A percentile compares a stretch with the other conserved stretches of the same genome.
Conservation (phyloP, 805 yeast genomes). For the Cyberlindnera nakhonratchasimensis region DNA sequence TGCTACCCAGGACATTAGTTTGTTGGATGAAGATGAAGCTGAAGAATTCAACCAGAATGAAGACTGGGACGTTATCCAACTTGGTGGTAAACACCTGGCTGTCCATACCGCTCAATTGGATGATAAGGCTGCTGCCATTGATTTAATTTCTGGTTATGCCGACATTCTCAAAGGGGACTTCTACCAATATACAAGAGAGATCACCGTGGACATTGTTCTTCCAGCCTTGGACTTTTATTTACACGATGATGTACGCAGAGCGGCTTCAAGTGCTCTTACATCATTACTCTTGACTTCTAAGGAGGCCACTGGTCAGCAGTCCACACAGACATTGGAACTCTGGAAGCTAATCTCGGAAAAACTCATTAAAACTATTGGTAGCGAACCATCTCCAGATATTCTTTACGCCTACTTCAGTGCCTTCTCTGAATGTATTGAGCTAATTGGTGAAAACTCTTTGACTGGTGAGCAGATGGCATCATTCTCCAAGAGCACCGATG, state of each 20-base stretch:
- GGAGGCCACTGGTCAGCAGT: conserved; percentile 43
- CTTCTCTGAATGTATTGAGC: conserved; percentile 58
- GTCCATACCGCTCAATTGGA: conserved; percentile 93
- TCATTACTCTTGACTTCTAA: conserved; percentile 65
- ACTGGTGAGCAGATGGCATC: conserved; percentile 50
- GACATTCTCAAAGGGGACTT: conserved; percentile 78
- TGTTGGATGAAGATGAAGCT: conserved; percentile 86
- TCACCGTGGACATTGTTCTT: conserved; percentile 71
- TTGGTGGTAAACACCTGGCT: conserved; percentile 90
- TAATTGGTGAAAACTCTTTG: conserved; percentile 64
- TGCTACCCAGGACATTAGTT: conserved; percentile 82
- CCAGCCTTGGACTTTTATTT: conserved; percentile 90
- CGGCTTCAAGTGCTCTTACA: conserved; percentile 85
- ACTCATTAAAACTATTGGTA: conserved; percentile 60
- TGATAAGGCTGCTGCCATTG: conserved; percentile 91
- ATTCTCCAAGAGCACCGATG: conserved; percentile 56
- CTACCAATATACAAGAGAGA: conserved; percentile 76
- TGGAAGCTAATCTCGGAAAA: conserved; percentile 72
- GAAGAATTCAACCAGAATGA: conserved; percentile 79
- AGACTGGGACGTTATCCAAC: conserved; percentile 92
- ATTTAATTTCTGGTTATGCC: conserved; percentile 79
- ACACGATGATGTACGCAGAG: conserved; percentile 90
- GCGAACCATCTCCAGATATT: conserved; percentile 82
- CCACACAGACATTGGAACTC: conserved; percentile 57
- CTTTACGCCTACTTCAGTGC: conserved; percentile 75